Evolutionary conservation across 2,329 filamentous ascomycete genomes (phyloP).

Genomic region (Cryphonectria carpinicola): DNA sequence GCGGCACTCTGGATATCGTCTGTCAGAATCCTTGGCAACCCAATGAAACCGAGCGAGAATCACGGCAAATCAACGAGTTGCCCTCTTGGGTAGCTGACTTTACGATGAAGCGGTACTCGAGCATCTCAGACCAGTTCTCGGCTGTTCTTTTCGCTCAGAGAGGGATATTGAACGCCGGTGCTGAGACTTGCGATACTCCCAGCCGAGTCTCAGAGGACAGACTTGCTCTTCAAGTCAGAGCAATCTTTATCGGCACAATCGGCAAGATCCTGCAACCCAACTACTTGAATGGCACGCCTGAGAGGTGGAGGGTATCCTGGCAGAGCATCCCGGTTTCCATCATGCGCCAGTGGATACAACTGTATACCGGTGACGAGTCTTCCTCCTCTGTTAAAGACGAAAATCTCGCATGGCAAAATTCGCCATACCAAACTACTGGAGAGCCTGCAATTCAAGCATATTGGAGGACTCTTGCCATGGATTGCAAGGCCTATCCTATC

Average conservation of each 20-base stretch:
- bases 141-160: background rate
- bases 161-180: background rate
- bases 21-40: slow-evolving; percentile 29
- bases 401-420: background rate
- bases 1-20: slow-evolving; percentile 29
- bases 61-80: background rate
- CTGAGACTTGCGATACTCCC: background rate
- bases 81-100: background rate
- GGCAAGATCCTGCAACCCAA: background rate
- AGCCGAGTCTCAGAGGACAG: background rate
- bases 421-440: background rate
- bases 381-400: background rate
- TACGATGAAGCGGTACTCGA: background rate
- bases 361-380: background rate
- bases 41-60: background rate
- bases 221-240: background rate
- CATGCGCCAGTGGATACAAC: background rate
- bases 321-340: background rate
- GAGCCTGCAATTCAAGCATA: background rate
- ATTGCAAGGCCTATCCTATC: background rate
- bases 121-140: background rate
- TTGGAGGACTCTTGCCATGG: background rate
- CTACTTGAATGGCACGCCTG: background rate
- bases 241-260: background rate
- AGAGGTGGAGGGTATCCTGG: background rate